These are phyloP conservation scores for Hericium coralloides DNA, from an alignment of 768 basidiomycete genomes.

Conservation along the genomic window DNA sequence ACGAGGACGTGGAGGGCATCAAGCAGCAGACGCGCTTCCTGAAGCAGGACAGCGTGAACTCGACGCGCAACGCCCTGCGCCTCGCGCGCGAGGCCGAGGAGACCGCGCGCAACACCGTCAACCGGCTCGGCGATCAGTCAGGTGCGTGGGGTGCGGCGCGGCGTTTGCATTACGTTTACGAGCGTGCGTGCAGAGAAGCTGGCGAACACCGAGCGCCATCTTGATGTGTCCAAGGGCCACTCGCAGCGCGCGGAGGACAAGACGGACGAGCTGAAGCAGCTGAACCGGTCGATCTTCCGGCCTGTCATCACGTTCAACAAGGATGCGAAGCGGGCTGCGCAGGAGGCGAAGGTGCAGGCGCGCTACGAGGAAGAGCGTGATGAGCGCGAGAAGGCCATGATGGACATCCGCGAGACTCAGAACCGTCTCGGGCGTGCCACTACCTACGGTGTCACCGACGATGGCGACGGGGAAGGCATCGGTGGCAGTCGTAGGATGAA, in stretches of 20 bases:
- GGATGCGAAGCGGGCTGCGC: slow-evolving; percentile 80
- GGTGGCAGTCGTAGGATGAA: slow-evolving; percentile 30
- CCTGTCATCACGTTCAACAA: slow-evolving; percentile 92
- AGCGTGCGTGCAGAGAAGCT: slow-evolving; percentile 51
- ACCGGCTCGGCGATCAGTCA: slow-evolving; percentile 84
- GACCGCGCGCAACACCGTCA: slow-evolving; percentile 79
- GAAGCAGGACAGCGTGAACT: slow-evolving; percentile 89
- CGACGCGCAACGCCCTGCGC: slow-evolving; percentile 85
- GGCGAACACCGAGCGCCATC: slow-evolving; percentile 90
- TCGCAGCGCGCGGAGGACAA: slow-evolving; percentile 85
- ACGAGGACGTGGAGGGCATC: slow-evolving; percentile 90
- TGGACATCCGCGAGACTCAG: slow-evolving; percentile 81
- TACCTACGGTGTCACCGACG: slow-evolving; percentile 45
- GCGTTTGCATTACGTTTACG: slow-evolving; percentile 1
- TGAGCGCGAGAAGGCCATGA: slow-evolving; percentile 78
- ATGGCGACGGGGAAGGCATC: slow-evolving; percentile 33
- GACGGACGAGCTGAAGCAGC: slow-evolving; percentile 86
- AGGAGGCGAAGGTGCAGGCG: slow-evolving; percentile 73
- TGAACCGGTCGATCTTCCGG: slow-evolving; percentile 92
- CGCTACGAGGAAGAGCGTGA: slow-evolving; percentile 83
- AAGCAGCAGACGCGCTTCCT: slow-evolving; percentile 82
- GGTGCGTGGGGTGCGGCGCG: slow-evolving; percentile 41
- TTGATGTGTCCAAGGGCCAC: slow-evolving; percentile 87
- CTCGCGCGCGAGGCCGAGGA: slow-evolving; percentile 96
- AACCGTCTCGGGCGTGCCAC: slow-evolving; percentile 72